Conservation (phyloP, 164 flowering plant species). For the Magnolia changhungtana region DNA sequence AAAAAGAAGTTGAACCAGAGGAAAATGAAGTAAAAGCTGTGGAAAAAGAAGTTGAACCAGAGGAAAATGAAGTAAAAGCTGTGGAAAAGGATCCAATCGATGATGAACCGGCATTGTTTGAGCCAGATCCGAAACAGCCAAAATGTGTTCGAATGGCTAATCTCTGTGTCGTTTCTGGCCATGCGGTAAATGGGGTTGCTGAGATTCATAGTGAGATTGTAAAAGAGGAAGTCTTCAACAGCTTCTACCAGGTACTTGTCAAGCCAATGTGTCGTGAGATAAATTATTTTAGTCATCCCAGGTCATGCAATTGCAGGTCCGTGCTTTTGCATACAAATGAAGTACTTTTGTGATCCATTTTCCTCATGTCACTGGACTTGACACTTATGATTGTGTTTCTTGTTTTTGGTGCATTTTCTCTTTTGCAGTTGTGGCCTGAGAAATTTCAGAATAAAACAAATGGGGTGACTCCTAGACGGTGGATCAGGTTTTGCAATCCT, state of each 20-base stretch:
- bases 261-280: neutral
- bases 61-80: constrained; percentile 15
- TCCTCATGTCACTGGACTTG: constrained; percentile 3
- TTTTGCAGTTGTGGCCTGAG: constrained; percentile 84
- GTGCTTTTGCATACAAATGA: neutral
- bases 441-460: constrained; percentile 96
- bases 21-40: neutral
- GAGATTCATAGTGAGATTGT: constrained; percentile 96
- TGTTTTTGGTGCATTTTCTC: neutral
- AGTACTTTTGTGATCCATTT: neutral
- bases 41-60: constrained; percentile 10
- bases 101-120: constrained; percentile 11
- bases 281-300: neutral
- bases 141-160: constrained; percentile 92
- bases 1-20: constrained; percentile 20
- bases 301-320: neutral
- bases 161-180: constrained; percentile 90
- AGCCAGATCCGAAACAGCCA: constrained; percentile 49
- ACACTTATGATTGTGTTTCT: neutral
- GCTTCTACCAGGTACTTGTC: constrained; percentile 59
- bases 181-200: constrained; percentile 97
- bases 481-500: constrained; percentile 92
- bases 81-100: constrained; percentile 16
- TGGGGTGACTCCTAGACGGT: constrained; percentile 96
- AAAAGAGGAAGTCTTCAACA: constrained; percentile 82